Base-by-base conservation (phyloP, 73 alveolate species). In the Halteria grandinella region DNA sequence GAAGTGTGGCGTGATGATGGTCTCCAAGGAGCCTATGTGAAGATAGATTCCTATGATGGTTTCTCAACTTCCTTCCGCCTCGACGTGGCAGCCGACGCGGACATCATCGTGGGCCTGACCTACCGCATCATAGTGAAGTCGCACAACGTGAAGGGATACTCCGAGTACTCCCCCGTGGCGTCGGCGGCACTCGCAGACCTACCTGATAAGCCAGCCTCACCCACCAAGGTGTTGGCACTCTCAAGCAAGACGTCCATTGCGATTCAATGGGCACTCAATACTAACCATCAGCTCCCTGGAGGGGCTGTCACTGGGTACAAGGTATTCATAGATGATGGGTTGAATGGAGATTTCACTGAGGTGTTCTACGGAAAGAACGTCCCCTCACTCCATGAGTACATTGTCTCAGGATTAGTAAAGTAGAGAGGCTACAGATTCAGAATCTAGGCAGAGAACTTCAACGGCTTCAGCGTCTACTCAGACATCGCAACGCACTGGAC, bases 1-100 rank as follows among this genome's bases (percentile, higher is more conserved):
- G 80, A 55, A 15, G 39, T 80, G 10, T 54, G 18, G 23, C 55
- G 53, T 57, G 91, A 80, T 53, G 91, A 80, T 53, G 91, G 91
- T 23, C 18, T 5, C 24, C 43, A 31, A 10, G 91, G 91, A 18
- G 32, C 63, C 8, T 57, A 39, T 21, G 3, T 32, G 11, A 1
- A 7, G n/a, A 53, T 39, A 3, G 23, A 2, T 8, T 44, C 11
- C 24, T 73, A 73, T 37, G 39, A 27, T 6, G 47, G 53, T 3
- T 44, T 70, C 33, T 5, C 36, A 20, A 31, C 43, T 5, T 20
- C 69, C 23, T 20, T 18, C 57, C 52, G 63, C 1, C 25, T 73
- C 5, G 74, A 54, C 15, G 11, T 11, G 11, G 1, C 66, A 29
- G 43, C 8, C 10, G 55, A 54, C 20, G 12, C 54, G 24, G 40